phyloP scores from a whole-genome alignment of 768 basidiomycete genomes.

The Stropharia rugosoannulata region DNA sequence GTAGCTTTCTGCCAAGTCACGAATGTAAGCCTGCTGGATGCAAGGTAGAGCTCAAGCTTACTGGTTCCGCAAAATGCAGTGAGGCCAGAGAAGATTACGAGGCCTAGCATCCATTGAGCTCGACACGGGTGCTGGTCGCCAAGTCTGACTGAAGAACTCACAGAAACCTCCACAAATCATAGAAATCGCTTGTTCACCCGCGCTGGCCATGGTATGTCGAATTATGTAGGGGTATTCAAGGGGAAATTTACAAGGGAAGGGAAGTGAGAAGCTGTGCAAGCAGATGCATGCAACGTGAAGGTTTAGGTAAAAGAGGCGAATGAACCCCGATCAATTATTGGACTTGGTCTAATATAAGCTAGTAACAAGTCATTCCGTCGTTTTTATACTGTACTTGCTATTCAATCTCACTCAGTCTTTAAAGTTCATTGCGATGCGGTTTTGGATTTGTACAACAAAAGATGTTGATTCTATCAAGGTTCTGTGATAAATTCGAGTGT shows the following conservation, averaged over 20 bases:
- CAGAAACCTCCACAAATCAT: conserved; percentile 22
- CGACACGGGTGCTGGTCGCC: neutral
- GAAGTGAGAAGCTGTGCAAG: neutral
- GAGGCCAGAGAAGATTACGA: conserved; percentile 20
- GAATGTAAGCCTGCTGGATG: neutral
- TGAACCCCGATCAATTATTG: too few relatives aligned
- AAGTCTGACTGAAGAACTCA: conserved; percentile 10
- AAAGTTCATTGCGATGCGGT: too few relatives aligned
- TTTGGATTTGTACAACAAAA: too few relatives aligned
- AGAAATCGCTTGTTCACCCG: conserved; percentile 6
- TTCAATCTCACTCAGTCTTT: too few relatives aligned
- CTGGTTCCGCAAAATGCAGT: conserved; percentile 19
- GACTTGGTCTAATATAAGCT: too few relatives aligned
- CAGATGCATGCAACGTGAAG: neutral
- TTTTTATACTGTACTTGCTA: too few relatives aligned
- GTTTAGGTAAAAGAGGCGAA: neutral
- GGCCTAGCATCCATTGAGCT: conserved; percentile 5
- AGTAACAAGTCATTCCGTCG: too few relatives aligned
- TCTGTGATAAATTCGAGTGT: too few relatives aligned
- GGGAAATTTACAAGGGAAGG: neutral
- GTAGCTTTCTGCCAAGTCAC: conserved; percentile 22
- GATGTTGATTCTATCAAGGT: too few relatives aligned
- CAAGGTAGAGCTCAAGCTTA: conserved; percentile 7
- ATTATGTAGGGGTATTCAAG: neutral
- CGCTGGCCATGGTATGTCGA: conserved; percentile 14